These are phyloP conservation scores for Penicillium sp. DNA, from an alignment of 2,329 filamentous ascomycete genomes.

Conservation along the genomic window DNA sequence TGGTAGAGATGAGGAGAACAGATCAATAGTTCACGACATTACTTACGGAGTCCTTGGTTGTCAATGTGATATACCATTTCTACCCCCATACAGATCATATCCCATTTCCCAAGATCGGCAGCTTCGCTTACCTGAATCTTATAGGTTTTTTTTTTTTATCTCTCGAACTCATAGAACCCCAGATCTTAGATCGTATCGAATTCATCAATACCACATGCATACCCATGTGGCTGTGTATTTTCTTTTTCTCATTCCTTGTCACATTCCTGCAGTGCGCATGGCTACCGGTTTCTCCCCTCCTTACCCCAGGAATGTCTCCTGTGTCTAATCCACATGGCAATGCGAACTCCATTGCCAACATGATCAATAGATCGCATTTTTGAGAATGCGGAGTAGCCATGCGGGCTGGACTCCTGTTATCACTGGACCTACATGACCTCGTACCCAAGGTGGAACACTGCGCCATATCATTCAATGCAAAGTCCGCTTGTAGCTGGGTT, in stretches of 20 bases:
- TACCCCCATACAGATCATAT: background rate
- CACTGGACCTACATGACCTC: background rate
- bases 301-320: slow-evolving; percentile 8
- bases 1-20: slow-evolving; percentile 37
- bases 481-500: background rate
- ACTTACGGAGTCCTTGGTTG: too few species aligned
- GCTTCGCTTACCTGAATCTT: background rate
- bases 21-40: background rate
- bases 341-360: background rate
- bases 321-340: slow-evolving; percentile 9
- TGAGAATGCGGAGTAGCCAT: background rate
- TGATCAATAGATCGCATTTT: background rate
- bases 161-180: background rate
- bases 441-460: background rate
- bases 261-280: slow-evolving; percentile 15
- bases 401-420: background rate
- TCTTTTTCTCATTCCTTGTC: background rate
- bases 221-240: background rate
- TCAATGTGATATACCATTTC: background rate
- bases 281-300: slow-evolving; percentile 7
- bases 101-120: background rate
- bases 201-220: background rate
- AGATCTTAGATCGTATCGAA: background rate
- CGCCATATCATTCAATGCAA: background rate
- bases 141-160: background rate